Evolutionary conservation across 192 early-diverging fungal genomes (phyloP), one percentile per base, ranked within the genome.

Genomic region (Gonapodya sp.): DNA sequence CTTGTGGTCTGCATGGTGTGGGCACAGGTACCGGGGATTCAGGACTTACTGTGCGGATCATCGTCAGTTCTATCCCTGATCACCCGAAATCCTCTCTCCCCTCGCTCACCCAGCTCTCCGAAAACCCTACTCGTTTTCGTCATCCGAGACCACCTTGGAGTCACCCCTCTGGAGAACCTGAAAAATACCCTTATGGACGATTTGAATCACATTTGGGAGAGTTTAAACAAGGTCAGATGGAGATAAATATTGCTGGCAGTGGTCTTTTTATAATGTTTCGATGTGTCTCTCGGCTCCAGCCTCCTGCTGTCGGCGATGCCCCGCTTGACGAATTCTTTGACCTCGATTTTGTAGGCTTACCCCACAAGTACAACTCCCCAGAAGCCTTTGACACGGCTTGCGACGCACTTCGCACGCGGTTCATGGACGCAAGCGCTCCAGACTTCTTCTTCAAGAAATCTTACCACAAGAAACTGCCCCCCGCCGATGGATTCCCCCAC

Each of bases 51-150:
- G n/a, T n/a, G n/a, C n/a, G n/a, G n/a, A n/a, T n/a, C n/a, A n/a
- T n/a, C n/a, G n/a, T n/a, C n/a, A n/a, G n/a, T n/a, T n/a, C n/a
- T n/a, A n/a, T n/a, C n/a, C n/a, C n/a, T n/a, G n/a, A n/a, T n/a
- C n/a, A n/a, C n/a, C n/a, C n/a, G n/a, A n/a, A n/a, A n/a, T n/a
- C n/a, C n/a, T n/a, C 64, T 30, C 16, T 16, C 30, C 64, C 16
- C 16, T 72, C 16, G 16, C 64, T 72, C 30, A 18, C 64, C 64
- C 82, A 94, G 93, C 72, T 92, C 91, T 80, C 93, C 92, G 73
- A 97, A 96, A 84, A 99, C 97, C 0, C 92, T 95, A 31, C 86
- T 99, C 46, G 91, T 97, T 78, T 97, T 99, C 88, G 95, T 98
- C 2, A 95, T 99, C 80, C 92, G 98, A 83, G 98, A 99, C 84